A percentile compares a stretch with the other conserved stretches of the same genome.
Conservation (phyloP, 345 rosid genomes). For the Arabis alpina region DNA sequence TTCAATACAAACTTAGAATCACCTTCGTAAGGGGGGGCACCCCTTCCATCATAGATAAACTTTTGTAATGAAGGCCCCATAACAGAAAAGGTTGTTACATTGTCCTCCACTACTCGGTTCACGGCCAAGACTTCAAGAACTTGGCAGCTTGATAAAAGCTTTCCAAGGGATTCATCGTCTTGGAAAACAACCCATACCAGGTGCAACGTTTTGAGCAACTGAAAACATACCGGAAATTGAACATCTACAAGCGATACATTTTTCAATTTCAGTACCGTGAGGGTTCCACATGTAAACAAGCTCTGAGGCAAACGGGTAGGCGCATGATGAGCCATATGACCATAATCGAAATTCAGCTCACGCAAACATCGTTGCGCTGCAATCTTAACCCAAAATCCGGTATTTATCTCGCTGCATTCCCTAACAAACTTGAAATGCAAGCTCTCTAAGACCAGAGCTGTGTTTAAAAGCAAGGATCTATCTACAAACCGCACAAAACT, state of each 20-base stretch:
- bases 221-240: background rate
- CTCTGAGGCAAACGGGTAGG: constrained; percentile 18
- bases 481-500: background rate
- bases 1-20: no score
- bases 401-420: constrained; percentile 16
- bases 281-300: constrained; percentile 26
- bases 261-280: constrained; percentile 10
- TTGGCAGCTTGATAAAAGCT: constrained; percentile 19
- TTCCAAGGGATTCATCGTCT: constrained; percentile 17
- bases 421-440: constrained; percentile 18
- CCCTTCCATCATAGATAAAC: background rate
- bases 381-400: constrained; percentile 9
- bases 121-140: constrained; percentile 7
- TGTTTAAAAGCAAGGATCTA: background rate
- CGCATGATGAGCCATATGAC: background rate
- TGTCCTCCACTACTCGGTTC: background rate
- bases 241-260: constrained; percentile 19
- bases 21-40: no score
- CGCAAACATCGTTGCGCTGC: background rate
- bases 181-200: background rate
- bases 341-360: background rate
- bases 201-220: constrained; percentile 17
- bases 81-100: background rate
- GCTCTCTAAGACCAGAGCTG: constrained; percentile 20
- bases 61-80: background rate